Evolutionary conservation across 768 basidiomycete species (phyloP).

Genomic region (Calocybe indica): DNA sequence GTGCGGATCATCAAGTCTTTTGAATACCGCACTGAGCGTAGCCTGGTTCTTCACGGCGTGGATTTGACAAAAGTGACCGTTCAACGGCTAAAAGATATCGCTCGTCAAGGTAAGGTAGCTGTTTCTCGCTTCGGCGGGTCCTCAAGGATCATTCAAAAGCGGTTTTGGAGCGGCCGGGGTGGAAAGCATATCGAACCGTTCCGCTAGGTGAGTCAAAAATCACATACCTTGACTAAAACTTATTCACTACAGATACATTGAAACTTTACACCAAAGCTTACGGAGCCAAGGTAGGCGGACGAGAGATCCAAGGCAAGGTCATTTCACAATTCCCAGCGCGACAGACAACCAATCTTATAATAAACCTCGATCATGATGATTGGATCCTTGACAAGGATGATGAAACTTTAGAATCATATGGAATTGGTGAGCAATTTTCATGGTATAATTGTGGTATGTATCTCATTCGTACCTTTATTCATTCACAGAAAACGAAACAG

Average conservation of each 20-base stretch:
- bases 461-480: background rate
- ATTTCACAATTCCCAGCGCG: background rate
- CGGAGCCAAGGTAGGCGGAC: slow-evolving; percentile 71
- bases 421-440: slow-evolving; percentile 55
- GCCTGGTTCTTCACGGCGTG: slow-evolving; percentile 75
- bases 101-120: slow-evolving; percentile 48
- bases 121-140: background rate
- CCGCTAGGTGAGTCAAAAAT: slow-evolving; percentile 48
- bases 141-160: slow-evolving; percentile 34
- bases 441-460: background rate
- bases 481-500: slow-evolving; percentile 87
- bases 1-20: slow-evolving; percentile 94
- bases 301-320: background rate
- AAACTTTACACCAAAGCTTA: slow-evolving; percentile 95
- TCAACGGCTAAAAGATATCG: slow-evolving; percentile 67
- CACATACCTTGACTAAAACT: slow-evolving; percentile 1
- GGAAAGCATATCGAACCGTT: slow-evolving; percentile 83
- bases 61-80: slow-evolving; percentile 80
- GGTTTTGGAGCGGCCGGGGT: slow-evolving; percentile 67
- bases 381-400: slow-evolving; percentile 78
- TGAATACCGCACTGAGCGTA: slow-evolving; percentile 84
- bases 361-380: slow-evolving; percentile 93
- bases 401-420: slow-evolving; percentile 60
- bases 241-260: slow-evolving; percentile 63
- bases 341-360: slow-evolving; percentile 95